Evolutionary conservation across 768 basidiomycete genomes (phyloP).

Genomic region (Lyophyllum decastes): DNA sequence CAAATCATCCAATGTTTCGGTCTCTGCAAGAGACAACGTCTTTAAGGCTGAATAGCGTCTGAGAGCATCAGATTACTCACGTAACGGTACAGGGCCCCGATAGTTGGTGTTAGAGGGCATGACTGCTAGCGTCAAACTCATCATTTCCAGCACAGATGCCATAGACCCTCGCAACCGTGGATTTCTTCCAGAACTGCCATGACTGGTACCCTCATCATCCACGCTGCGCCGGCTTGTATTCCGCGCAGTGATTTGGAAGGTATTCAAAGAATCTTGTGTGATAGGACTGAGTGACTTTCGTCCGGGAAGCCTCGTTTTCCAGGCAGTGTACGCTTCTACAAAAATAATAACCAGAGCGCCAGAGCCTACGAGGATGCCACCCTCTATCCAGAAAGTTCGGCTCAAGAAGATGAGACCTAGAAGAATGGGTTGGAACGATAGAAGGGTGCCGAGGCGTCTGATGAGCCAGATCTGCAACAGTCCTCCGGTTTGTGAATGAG

Average conservation of each 20-base stretch:
- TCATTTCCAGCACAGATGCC: conserved; percentile 84
- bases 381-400: conserved; percentile 70
- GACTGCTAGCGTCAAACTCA: conserved; percentile 76
- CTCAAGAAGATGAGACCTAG: conserved; percentile 74
- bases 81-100: conserved; percentile 65
- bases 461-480: conserved; percentile 75
- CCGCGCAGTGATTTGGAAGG: conserved; percentile 48
- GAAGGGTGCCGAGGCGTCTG: conserved; percentile 68
- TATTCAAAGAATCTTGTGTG: conserved; percentile 57
- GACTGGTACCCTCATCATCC: conserved; percentile 54
- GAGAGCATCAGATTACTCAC: conserved; percentile 42
- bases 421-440: conserved; percentile 73
- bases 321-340: conserved; percentile 59
- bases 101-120: conserved; percentile 59
- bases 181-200: conserved; percentile 44
- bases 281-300: conserved; percentile 52
- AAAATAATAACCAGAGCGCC: conserved; percentile 56
- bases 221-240: conserved; percentile 34
- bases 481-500: conserved; percentile 75
- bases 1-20: conserved; percentile 80
- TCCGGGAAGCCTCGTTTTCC: conserved; percentile 51
- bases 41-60: conserved; percentile 8
- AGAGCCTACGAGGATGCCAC: conserved; percentile 58
- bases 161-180: conserved; percentile 65
- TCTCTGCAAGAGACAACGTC: conserved; percentile 40